phyloP scores from a whole-genome alignment of 805 yeast species.

The Cyberlindnera xylosilytica region DNA sequence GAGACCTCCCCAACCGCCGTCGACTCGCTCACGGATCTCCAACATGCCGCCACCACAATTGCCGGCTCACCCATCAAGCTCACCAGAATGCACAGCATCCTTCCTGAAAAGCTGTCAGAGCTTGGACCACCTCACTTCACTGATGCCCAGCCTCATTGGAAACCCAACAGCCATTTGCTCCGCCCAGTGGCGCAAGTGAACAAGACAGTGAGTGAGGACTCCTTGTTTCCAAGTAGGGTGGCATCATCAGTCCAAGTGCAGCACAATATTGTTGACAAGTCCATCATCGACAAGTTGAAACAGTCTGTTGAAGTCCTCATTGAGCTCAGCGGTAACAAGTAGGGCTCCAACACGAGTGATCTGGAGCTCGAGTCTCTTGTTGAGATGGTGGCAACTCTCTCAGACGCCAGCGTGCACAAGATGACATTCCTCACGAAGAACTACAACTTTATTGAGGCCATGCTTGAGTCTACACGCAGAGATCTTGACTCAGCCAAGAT shows the following conservation, averaged over 20 bases:
- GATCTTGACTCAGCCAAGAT: constrained; percentile 10
- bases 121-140: not conserved
- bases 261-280: not conserved
- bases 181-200: not conserved
- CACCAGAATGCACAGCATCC: not conserved
- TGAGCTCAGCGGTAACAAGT: constrained; percentile 15
- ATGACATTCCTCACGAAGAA: constrained; percentile 22
- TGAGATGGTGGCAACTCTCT: constrained; percentile 11
- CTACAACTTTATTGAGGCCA: constrained; percentile 21
- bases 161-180: not conserved
- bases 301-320: constrained; percentile 9
- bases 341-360: not conserved
- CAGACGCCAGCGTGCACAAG: constrained; percentile 20
- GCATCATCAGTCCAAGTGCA: not conserved
- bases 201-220: not conserved
- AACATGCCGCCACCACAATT: not conserved
- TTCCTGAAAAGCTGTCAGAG: not conserved
- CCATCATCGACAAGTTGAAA: constrained; percentile 1
- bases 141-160: constrained; percentile 7
- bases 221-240: too few species aligned
- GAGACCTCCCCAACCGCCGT: constrained; percentile 15
- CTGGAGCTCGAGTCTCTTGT: constrained; percentile 7
- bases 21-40: constrained; percentile 3
- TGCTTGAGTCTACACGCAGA: constrained; percentile 17
- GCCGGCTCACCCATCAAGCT: constrained; percentile 2